Conservation (phyloP, 805 yeast genomes). For the Brettanomyces bruxellensis region DNA sequence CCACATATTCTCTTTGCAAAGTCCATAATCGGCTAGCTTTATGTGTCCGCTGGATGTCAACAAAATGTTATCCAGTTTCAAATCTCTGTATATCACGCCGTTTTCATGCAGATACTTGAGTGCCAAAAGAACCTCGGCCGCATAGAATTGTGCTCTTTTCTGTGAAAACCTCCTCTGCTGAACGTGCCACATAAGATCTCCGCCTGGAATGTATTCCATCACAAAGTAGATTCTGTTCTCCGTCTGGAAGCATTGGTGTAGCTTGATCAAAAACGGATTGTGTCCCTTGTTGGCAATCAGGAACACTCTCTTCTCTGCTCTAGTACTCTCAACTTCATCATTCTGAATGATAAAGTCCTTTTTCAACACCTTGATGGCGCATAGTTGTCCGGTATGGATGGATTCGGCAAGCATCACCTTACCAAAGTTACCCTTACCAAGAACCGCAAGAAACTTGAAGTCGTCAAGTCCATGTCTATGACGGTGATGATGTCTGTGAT, state of each 20-base stretch:
- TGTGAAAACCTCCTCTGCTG: slow-evolving; percentile 86
- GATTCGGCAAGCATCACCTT: slow-evolving; percentile 97
- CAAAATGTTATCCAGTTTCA: slow-evolving; percentile 89
- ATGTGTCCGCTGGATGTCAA: slow-evolving; percentile 88
- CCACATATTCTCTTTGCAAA: slow-evolving; percentile 77
- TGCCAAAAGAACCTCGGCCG: slow-evolving; percentile 90
- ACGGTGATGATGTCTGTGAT: slow-evolving; percentile 36
- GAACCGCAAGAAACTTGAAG: slow-evolving; percentile 85
- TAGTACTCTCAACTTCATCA: slow-evolving; percentile 92
- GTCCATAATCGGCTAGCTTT: slow-evolving; percentile 94
- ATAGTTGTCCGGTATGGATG: slow-evolving; percentile 65
- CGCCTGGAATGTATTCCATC: slow-evolving; percentile 97
- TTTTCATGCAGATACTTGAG: slow-evolving; percentile 90
- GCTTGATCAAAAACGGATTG: slow-evolving; percentile 87
- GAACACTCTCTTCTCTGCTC: slow-evolving; percentile 91
- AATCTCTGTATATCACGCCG: slow-evolving; percentile 92
- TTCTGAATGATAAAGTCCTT: slow-evolving; percentile 92
- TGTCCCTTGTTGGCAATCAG: slow-evolving; percentile 61
- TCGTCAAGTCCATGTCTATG: slow-evolving; percentile 88
- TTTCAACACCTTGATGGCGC: slow-evolving; percentile 95
- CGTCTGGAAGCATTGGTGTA: slow-evolving; percentile 95
- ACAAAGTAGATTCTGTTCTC: slow-evolving; percentile 96
- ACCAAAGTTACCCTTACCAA: slow-evolving; percentile 98
- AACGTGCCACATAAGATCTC: slow-evolving; percentile 99
- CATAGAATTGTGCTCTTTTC: slow-evolving; percentile 91